Percentiles rank a stretch among this genome's conserved stretches.
phyloP scores from a whole-genome alignment of 192 early-diverging fungal genomes.

The Rhizoclosmatium sp. region DNA sequence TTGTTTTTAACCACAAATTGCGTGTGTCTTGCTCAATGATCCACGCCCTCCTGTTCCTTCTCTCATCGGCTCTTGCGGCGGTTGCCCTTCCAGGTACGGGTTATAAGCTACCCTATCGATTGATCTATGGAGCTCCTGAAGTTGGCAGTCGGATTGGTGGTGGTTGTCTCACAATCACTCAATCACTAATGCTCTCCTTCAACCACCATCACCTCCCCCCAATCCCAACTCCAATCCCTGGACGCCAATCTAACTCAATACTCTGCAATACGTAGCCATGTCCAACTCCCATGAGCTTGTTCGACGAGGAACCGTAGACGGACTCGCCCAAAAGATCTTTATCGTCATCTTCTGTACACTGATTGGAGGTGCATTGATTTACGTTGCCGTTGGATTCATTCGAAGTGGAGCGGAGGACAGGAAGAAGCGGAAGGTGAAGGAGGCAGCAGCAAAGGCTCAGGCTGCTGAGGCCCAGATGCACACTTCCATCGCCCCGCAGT shows the following conservation, averaged over 20 bases:
- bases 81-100: no score
- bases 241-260: not conserved
- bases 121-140: no score
- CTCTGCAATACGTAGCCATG: not conserved
- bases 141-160: no score
- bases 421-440: not conserved
- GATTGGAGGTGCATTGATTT: not conserved
- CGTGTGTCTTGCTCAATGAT: no score
- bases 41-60: no score
- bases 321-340: not conserved
- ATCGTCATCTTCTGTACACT: not conserved
- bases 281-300: no score
- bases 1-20: no score
- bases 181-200: not conserved
- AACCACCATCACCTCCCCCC: not conserved
- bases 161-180: no score
- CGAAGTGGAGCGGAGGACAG: not conserved
- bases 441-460: not conserved
- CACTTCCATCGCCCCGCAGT: not conserved
- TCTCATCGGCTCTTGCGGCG: no score
- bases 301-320: not conserved
- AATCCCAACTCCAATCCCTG: not conserved
- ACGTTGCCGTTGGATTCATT: not conserved
- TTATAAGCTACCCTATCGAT: no score
- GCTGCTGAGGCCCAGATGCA: no score